phyloP scores from a whole-genome alignment of 2,329 filamentous ascomycete species.

The Dactylellina drechsleri region DNA sequence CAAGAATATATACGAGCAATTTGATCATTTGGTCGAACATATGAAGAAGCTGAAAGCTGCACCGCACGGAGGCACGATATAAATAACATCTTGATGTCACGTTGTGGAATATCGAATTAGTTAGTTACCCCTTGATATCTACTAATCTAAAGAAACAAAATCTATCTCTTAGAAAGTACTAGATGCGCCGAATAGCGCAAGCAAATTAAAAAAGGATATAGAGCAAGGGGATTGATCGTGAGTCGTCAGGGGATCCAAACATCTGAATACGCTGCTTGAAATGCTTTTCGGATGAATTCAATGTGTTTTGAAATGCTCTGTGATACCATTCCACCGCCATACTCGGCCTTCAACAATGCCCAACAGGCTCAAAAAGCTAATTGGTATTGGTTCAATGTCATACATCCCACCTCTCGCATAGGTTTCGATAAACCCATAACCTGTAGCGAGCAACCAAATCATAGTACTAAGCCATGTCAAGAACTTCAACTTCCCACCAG shows the following conservation, averaged over 20 bases:
- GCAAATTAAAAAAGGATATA: no score
- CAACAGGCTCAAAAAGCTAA: slow-evolving; percentile 36
- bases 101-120: no score
- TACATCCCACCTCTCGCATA: slow-evolving; percentile 50
- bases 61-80: neutral
- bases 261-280: no score
- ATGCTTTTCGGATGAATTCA: neutral
- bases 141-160: no score
- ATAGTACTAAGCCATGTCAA: slow-evolving; percentile 32
- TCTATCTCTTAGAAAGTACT: no score
- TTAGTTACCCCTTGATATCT: no score
- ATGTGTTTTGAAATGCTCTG: slow-evolving; percentile 27
- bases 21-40: slow-evolving; percentile 35
- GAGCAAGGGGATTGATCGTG: no score
- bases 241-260: no score
- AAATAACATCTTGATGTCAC: neutral
- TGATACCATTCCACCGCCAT: slow-evolving; percentile 21
- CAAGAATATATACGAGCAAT: slow-evolving; percentile 46
- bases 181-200: no score
- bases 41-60: slow-evolving; percentile 23
- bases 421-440: slow-evolving; percentile 32
- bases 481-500: slow-evolving; percentile 10
- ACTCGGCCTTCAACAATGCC: slow-evolving; percentile 36
- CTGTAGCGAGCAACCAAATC: slow-evolving; percentile 29
- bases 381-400: slow-evolving; percentile 49